phyloP scores from a whole-genome alignment of 441 rosid species.

The California macrophylla region DNA sequence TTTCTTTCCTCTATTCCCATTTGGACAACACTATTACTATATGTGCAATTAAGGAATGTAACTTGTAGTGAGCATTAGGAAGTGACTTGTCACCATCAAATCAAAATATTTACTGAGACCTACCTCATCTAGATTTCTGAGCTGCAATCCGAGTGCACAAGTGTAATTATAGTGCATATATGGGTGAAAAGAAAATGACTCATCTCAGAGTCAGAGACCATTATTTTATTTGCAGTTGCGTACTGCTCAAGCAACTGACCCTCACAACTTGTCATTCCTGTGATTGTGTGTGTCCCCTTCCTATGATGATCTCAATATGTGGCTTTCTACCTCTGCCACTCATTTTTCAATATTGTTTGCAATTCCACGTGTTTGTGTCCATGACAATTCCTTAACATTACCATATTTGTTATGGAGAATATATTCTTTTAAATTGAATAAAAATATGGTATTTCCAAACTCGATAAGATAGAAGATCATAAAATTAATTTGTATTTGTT shows the following conservation, averaged over 20 bases:
- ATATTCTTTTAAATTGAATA: too few relatives aligned
- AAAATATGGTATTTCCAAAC: too few relatives aligned
- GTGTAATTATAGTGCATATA: neutral
- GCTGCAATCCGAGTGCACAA: neutral
- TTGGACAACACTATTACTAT: neutral
- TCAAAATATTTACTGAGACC: neutral
- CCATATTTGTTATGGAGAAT: too few relatives aligned
- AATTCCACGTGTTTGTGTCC: too few relatives aligned
- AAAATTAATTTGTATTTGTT: too few relatives aligned
- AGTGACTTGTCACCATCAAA: neutral
- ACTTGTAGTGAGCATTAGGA: neutral
- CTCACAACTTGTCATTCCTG: neutral
- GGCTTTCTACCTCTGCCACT: neutral
- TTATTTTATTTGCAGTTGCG: neutral
- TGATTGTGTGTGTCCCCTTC: neutral
- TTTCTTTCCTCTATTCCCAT: neutral
- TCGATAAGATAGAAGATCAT: too few relatives aligned
- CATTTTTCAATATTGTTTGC: neutral
- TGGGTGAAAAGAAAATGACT: neutral
- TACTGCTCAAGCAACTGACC: neutral
- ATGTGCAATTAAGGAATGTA: constrained; percentile 3
- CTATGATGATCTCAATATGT: neutral
- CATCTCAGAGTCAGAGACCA: neutral
- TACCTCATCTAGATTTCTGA: neutral
- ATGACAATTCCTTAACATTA: too few relatives aligned